phyloP scores from a whole-genome alignment of 345 rosid genomes.

The Citrus cavaleriei region DNA sequence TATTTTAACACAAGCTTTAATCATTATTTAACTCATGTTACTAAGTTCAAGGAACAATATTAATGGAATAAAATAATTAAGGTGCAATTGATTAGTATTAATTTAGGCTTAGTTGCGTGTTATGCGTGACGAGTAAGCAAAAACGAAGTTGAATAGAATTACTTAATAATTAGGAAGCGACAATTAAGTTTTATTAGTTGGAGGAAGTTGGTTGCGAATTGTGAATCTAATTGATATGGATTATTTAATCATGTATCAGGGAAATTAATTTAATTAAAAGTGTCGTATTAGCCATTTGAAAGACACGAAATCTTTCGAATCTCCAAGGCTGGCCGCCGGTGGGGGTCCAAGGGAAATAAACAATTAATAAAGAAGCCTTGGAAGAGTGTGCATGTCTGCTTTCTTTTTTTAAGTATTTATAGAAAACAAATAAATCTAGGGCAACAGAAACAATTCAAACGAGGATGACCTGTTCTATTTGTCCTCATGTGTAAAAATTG shows the following conservation, averaged over 20 bases:
- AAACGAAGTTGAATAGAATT: background rate
- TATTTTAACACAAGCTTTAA: background rate
- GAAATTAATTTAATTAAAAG: background rate
- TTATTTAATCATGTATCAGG: background rate
- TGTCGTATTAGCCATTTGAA: background rate
- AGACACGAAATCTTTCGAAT: background rate
- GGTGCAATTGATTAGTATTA: background rate
- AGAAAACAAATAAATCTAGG: background rate
- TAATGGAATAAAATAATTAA: background rate
- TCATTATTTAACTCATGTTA: background rate
- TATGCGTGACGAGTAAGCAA: background rate
- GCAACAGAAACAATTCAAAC: background rate
- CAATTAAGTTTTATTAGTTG: background rate
- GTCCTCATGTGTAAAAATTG: background rate
- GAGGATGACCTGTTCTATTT: background rate
- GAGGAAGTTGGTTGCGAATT: background rate
- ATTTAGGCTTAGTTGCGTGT: slow-evolving; percentile 1
- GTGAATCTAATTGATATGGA: background rate
- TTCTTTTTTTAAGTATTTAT: background rate
- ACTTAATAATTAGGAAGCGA: background rate
- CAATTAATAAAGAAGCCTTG: background rate
- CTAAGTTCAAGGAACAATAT: slow-evolving; percentile 9
- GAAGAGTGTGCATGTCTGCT: background rate
- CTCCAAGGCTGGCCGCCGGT: background rate
- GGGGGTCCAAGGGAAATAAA: background rate